Evolutionary conservation across 2,329 filamentous ascomycete genomes (phyloP).

Genomic region (Periconia sp.): DNA sequence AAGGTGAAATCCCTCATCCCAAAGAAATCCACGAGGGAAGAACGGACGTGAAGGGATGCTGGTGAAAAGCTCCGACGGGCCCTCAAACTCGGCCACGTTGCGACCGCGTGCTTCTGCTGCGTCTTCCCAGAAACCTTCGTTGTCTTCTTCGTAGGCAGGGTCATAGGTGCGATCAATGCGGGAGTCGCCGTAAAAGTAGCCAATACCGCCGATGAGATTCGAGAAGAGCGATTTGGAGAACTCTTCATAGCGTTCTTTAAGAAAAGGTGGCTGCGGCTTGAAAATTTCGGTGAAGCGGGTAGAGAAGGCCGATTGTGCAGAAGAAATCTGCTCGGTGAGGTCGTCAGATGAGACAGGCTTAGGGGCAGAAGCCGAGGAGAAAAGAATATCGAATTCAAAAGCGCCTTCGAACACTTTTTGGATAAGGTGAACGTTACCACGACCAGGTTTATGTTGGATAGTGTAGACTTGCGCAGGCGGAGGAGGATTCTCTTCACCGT

Average conservation of each 20-base stretch:
- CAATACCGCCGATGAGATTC: conserved; percentile 90
- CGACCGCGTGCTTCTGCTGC: conserved; percentile 78
- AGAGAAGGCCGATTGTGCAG: conserved; percentile 71
- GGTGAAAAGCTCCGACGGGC: conserved; percentile 87
- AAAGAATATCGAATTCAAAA: conserved; percentile 93
- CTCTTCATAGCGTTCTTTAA: conserved; percentile 71
- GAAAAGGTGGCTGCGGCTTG: conserved; percentile 77
- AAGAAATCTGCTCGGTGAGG: conserved; percentile 72
- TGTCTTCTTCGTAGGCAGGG: conserved; percentile 92
- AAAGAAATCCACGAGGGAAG: conserved; percentile 94
- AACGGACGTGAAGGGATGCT: conserved; percentile 92
- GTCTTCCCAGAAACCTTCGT: conserved; percentile 95
- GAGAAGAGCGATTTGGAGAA: conserved; percentile 94
- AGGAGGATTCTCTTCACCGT: conserved; percentile 67
- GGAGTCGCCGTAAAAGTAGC: conserved; percentile 90
- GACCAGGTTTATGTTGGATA: conserved; percentile 69
- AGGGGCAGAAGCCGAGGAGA: conserved; percentile 75
- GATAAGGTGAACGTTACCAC: conserved; percentile 83
- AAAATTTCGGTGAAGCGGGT: conserved; percentile 77
- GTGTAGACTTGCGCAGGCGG: conserved; percentile 88
- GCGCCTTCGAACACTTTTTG: conserved; percentile 90
- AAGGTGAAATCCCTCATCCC: conserved; percentile 98
- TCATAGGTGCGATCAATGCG: conserved; percentile 90
- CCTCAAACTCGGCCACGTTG: conserved; percentile 73
- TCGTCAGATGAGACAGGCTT: conserved; percentile 63